A percentile compares a stretch with the other conserved stretches of the same genome.
These are phyloP conservation scores for Puya raimondii DNA, from an alignment of 176 grass and related monocot species.

Conservation along the genomic window DNA sequence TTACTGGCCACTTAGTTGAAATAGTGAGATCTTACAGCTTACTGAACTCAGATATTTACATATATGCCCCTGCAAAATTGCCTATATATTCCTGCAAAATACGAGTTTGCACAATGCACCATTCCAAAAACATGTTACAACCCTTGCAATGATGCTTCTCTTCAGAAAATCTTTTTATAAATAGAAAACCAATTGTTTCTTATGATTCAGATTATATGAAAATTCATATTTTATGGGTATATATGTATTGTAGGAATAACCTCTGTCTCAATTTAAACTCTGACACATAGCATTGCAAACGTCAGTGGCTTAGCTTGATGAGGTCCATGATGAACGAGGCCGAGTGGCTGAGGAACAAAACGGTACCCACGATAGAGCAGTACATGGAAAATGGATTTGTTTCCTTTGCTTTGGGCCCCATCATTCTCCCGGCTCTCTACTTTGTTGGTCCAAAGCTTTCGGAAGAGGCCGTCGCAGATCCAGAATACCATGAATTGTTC, in stretches of 20 bases:
- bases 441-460: conserved; percentile 38
- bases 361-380: conserved; percentile 40
- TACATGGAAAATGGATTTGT: conserved; percentile 47
- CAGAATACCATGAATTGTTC: conserved; percentile 47
- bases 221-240: not conserved
- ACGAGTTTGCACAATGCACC: not conserved
- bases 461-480: conserved; percentile 12
- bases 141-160: not conserved
- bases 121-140: too few species aligned
- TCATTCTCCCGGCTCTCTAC: conserved; percentile 57
- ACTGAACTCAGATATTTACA: not conserved
- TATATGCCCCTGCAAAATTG: too few species aligned
- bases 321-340: conserved; percentile 63
- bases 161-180: not conserved
- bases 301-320: conserved; percentile 49
- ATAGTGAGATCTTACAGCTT: conserved; percentile 37
- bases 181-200: not conserved
- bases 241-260: not conserved
- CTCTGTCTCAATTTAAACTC: too few species aligned
- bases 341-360: conserved; percentile 29
- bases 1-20: conserved; percentile 44
- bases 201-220: not conserved
- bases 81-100: not conserved
- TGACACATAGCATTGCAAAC: not conserved
- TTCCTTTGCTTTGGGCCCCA: conserved; percentile 48